Evolutionary conservation across 2,329 filamentous ascomycete genomes (phyloP).

Genomic region (Talaromyces amestolkiae): DNA sequence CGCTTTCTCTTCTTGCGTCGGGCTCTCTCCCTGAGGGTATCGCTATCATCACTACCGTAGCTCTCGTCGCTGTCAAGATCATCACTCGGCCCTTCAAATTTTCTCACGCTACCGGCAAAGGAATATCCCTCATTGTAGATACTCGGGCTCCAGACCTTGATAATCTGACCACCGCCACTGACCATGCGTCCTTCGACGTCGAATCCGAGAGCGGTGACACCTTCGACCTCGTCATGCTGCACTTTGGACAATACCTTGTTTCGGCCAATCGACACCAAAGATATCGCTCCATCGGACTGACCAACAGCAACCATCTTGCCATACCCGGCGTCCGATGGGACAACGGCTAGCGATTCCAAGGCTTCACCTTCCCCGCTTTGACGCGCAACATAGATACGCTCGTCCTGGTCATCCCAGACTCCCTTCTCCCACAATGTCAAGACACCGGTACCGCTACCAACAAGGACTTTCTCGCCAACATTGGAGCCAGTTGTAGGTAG

Average conservation of each 20-base stretch:
- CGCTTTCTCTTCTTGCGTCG: slow-evolving; percentile 49
- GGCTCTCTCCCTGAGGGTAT: slow-evolving; percentile 47
- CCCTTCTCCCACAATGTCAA: slow-evolving; percentile 92
- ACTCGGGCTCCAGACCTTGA: slow-evolving; percentile 77
- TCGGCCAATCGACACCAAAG: slow-evolving; percentile 70
- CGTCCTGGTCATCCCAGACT: slow-evolving; percentile 92
- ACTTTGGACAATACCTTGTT: slow-evolving; percentile 69
- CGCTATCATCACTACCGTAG: slow-evolving; percentile 45
- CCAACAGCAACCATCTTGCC: slow-evolving; percentile 70
- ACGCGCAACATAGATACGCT: slow-evolving; percentile 73
- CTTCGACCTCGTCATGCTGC: slow-evolving; percentile 82
- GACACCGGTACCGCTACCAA: slow-evolving; percentile 75
- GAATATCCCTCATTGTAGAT: slow-evolving; percentile 48
- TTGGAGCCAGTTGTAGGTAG: slow-evolving; percentile 64
- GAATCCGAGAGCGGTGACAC: slow-evolving; percentile 76
- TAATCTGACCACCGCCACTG: slow-evolving; percentile 76
- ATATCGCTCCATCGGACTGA: slow-evolving; percentile 74
- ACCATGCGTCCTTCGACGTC: slow-evolving; percentile 85
- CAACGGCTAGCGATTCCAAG: slow-evolving; percentile 70
- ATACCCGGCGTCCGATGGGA: slow-evolving; percentile 68
- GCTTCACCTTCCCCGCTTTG: slow-evolving; percentile 67
- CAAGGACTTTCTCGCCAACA: slow-evolving; percentile 72
- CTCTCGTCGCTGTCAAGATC: slow-evolving; percentile 45
- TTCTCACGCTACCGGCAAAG: slow-evolving; percentile 8
- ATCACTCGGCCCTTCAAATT: slow-evolving; percentile 7